Percentiles rank a stretch among this genome's conserved stretches.
phyloP scores from a whole-genome alignment of 2,329 filamentous ascomycete genomes.

The Colletotrichum paranaense region DNA sequence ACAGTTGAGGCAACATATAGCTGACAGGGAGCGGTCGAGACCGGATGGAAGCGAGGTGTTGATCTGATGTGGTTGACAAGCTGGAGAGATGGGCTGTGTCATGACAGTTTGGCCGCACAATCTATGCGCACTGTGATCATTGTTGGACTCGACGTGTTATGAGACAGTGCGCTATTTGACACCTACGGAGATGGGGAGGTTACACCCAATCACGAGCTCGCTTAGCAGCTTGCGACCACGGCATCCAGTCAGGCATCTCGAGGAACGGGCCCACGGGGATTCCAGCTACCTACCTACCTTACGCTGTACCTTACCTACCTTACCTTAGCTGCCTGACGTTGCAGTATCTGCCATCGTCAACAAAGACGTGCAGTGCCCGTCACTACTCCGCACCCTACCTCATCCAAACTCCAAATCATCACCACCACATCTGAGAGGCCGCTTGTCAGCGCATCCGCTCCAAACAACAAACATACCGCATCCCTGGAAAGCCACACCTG shows the following conservation, averaged over 20 bases:
- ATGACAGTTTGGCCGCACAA: not conserved
- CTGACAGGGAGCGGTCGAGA: not conserved
- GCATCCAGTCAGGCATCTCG: not conserved
- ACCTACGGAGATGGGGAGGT: no score
- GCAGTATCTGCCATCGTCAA: slow-evolving; percentile 15
- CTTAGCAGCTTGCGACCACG: slow-evolving; percentile 13
- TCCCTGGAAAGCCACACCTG: not conserved
- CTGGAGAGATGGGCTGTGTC: not conserved
- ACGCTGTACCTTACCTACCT: not conserved
- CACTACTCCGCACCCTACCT: slow-evolving; percentile 1
- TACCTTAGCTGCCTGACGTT: not conserved
- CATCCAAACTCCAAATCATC: not conserved
- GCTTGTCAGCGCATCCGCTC: slow-evolving; percentile 12
- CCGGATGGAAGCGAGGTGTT: not conserved
- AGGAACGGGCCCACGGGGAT: not conserved
- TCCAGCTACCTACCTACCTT: slow-evolving; percentile 5
- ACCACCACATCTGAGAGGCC: slow-evolving; percentile 14
- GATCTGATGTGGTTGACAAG: not conserved
- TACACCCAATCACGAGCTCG: slow-evolving; percentile 15
- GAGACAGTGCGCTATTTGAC: not conserved
- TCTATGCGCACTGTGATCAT: not conserved
- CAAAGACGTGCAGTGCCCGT: not conserved
- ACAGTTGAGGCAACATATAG: not conserved
- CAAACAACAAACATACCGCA: not conserved
- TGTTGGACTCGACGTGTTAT: fast-evolving